Evolutionary conservation across 441 rosid genomes (phyloP).

Genomic region (Breynia disticha): DNA sequence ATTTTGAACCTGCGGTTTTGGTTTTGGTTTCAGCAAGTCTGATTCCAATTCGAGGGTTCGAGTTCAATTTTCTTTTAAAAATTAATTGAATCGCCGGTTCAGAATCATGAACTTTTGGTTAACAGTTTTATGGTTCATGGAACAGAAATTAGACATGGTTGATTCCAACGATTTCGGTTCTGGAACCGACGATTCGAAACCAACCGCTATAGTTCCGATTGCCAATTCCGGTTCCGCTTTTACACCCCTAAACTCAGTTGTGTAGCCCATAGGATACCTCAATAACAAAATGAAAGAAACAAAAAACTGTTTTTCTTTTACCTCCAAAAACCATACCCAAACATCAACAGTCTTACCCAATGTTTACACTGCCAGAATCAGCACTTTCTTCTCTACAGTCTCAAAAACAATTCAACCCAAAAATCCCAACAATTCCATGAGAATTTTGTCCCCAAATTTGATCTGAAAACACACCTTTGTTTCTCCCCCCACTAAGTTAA

Average conservation of each 20-base stretch:
- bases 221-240: no score
- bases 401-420: not conserved
- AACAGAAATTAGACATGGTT: no score
- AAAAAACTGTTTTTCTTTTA: slow-evolving; percentile 3
- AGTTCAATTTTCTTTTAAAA: no score
- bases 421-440: not conserved
- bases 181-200: no score
- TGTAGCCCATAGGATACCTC: not conserved
- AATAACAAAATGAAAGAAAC: not conserved
- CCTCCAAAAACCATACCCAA: slow-evolving; percentile 1
- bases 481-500: not conserved
- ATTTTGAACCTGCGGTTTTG: no score
- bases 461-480: slow-evolving; percentile 33
- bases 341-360: slow-evolving; percentile 7
- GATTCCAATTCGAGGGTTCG: no score
- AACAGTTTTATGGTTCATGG: no score
- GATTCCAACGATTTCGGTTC: no score
- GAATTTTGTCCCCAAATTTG: slow-evolving; percentile 12
- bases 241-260: not conserved
- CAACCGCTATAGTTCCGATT: no score
- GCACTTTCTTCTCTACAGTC: slow-evolving; percentile 8
- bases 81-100: no score
- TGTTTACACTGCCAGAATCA: slow-evolving; percentile 17
- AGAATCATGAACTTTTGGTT: no score
- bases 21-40: no score